phyloP scores from a whole-genome alignment of 2,329 filamentous ascomycete species.

The Fusarium tjaetaba region DNA sequence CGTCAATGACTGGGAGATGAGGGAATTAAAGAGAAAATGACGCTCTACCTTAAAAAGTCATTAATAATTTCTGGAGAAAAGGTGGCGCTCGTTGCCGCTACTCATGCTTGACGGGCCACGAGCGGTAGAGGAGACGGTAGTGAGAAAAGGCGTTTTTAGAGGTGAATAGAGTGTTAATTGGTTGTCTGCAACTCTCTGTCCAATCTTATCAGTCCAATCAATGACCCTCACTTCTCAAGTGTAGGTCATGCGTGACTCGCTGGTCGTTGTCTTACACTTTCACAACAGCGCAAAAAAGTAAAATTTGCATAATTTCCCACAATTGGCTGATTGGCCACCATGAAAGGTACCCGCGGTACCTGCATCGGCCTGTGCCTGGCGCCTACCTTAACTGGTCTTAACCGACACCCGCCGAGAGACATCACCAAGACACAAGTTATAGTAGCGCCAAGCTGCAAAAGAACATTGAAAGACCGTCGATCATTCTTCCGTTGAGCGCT shows the following conservation, averaged over 20 bases:
- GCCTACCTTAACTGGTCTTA: conserved; percentile 25
- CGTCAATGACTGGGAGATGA: conserved; percentile 23
- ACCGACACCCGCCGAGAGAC: neutral
- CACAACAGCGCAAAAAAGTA: conserved; percentile 32
- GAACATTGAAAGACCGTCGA: conserved; percentile 1
- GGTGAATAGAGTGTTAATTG: conserved; percentile 1
- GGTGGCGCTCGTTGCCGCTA: conserved; percentile 23
- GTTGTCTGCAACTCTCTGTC: neutral
- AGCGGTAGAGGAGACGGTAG: neutral
- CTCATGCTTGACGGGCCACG: neutral
- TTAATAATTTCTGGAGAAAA: conserved; percentile 1
- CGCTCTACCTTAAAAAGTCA: conserved; percentile 6
- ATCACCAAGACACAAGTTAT: neutral
- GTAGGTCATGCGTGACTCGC: neutral
- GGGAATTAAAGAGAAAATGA: conserved; percentile 30
- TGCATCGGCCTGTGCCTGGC: conserved; percentile 28
- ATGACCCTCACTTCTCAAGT: conserved; percentile 6
- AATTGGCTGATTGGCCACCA: conserved; percentile 8
- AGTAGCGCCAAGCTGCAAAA: conserved; percentile 7
- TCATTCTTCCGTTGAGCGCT: conserved; percentile 24
- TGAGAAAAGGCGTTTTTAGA: conserved; percentile 8
- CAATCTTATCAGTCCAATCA: conserved; percentile 19
- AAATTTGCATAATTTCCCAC: conserved; percentile 39
- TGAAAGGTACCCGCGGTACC: too few relatives aligned
- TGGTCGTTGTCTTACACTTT: neutral